Evolutionary conservation across 192 early-diverging fungal species (phyloP), one percentile per base, ranked within the genome.

Genomic region (Physocladia obscura): DNA sequence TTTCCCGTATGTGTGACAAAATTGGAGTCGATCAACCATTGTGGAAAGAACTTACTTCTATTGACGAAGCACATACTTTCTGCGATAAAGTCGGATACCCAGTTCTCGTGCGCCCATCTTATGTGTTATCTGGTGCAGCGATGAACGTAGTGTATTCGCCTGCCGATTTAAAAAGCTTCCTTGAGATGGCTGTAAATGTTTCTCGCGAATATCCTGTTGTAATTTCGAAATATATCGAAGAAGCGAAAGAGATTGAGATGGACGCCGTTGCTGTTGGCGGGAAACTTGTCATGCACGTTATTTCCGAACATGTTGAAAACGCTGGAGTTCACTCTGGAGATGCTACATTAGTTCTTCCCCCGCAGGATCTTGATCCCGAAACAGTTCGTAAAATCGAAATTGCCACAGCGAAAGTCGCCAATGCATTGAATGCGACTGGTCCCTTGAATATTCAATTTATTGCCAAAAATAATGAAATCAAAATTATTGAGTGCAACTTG

Each of bases 371-470:
- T 73, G 93, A 94, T 70, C 91, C 92, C 8, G 93, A 95, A 67
- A 98, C 95, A 0, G 91, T 99, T 47, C 78, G 84, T 65, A 95
- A 96, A 85, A 93, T 98, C 59, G 94, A 94, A 70, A 84, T 82
- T 49, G 94, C 94, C 6, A 96, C 95, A 6, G 84, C 88, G 36
- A 96, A 96, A 69, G 94, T 99, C 62, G 97, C 87, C 29, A 85
- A 88, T 73, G 95, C 95, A 19, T 81, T 99, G 49, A 91, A 97
- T 56, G 90, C 98, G 19, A 99, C 97, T n/a, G 96, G 96, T 22
- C 96, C 95, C 21, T 92, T 84, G 86, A 99, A 99, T 82, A 99
- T 99, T 76, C 96, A 99, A 82, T 94, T 99, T 72, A 97, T 99
- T 82, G 94, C 94, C 77, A 99, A 98, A 87, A 92, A 99, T 81